A percentile compares a stretch with the other conserved stretches of the same genome.
Evolutionary conservation across 352 stramenopile genomes (phyloP).

Genomic region (Phytophthora vignae): DNA sequence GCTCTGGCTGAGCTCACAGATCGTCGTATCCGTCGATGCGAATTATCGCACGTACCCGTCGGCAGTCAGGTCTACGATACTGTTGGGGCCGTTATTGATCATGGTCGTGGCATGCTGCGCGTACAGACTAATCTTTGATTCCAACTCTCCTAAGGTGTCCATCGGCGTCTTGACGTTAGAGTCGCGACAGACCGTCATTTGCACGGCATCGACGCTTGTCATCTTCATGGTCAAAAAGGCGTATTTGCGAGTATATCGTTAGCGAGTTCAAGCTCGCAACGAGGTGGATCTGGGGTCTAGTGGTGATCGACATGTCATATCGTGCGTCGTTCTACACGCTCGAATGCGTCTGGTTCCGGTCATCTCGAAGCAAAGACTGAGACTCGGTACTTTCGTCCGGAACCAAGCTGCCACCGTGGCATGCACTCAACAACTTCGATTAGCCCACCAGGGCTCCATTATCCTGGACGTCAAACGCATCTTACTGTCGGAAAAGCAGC

Average conservation of each 20-base stretch:
- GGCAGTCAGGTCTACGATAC: constrained; percentile 26
- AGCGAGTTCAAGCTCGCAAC: constrained; percentile 1
- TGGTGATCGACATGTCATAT: constrained; percentile 27
- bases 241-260: constrained; percentile 7
- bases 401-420: constrained; percentile 7
- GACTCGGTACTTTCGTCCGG: constrained; percentile 4
- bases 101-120: constrained; percentile 27
- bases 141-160: constrained; percentile 6
- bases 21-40: constrained; percentile 38
- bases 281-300: background rate
- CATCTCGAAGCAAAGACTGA: constrained; percentile 1
- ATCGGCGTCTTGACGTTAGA: constrained; percentile 22
- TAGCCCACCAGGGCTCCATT: constrained; percentile 13
- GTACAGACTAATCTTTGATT: constrained; percentile 23
- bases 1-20: constrained; percentile 30
- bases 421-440: constrained; percentile 14
- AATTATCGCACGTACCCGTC: constrained; percentile 38
- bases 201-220: constrained; percentile 32
- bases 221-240: constrained; percentile 39
- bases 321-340: constrained; percentile 33
- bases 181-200: constrained; percentile 34
- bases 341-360: constrained; percentile 16
- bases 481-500: background rate
- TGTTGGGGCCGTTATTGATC: constrained; percentile 34
- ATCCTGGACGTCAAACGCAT: constrained; percentile 16